These are phyloP conservation scores for Kluyveromyces sp. DNA, from an alignment of 1,139 yeast genomes.

Conservation along the genomic window DNA sequence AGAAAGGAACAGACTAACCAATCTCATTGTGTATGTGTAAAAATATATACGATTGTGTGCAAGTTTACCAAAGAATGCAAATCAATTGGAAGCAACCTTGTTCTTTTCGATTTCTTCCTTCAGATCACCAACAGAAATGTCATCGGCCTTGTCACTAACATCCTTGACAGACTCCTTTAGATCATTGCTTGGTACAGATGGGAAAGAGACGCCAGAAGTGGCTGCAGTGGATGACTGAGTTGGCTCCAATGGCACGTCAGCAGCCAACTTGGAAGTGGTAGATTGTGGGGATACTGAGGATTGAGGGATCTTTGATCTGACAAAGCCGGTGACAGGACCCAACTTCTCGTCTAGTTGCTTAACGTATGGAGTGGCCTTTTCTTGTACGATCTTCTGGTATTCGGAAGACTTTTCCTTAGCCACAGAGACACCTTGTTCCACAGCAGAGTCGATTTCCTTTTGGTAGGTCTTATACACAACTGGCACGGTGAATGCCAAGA, in stretches of 20 bases:
- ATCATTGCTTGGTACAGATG: slow-evolving; percentile 38
- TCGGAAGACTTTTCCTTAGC: slow-evolving; percentile 54
- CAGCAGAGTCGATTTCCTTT: slow-evolving; percentile 71
- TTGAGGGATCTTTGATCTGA: slow-evolving; percentile 46
- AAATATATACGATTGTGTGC: background rate
- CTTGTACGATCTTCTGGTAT: slow-evolving; percentile 44
- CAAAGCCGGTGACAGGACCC: slow-evolving; percentile 56
- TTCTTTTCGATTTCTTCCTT: slow-evolving; percentile 29
- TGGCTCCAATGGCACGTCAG: slow-evolving; percentile 21
- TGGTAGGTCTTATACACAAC: slow-evolving; percentile 66
- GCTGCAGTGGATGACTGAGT: slow-evolving; percentile 17
- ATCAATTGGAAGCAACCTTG: slow-evolving; percentile 16
- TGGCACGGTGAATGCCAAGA: slow-evolving; percentile 70
- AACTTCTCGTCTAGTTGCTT: slow-evolving; percentile 45
- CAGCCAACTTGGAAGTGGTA: slow-evolving; percentile 30
- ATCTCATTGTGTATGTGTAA: background rate
- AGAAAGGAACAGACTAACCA: background rate
- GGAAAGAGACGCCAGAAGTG: slow-evolving; percentile 36
- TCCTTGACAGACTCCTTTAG: slow-evolving; percentile 8
- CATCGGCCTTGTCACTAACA: slow-evolving; percentile 6
- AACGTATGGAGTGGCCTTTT: slow-evolving; percentile 43
- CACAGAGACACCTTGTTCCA: slow-evolving; percentile 48
- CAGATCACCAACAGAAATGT: slow-evolving; percentile 25
- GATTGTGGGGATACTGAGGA: slow-evolving; percentile 53
- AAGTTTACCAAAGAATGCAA: background rate